Evolutionary conservation across 345 rosid species (phyloP).

Genomic region (Chamaenerion angustifolium): DNA sequence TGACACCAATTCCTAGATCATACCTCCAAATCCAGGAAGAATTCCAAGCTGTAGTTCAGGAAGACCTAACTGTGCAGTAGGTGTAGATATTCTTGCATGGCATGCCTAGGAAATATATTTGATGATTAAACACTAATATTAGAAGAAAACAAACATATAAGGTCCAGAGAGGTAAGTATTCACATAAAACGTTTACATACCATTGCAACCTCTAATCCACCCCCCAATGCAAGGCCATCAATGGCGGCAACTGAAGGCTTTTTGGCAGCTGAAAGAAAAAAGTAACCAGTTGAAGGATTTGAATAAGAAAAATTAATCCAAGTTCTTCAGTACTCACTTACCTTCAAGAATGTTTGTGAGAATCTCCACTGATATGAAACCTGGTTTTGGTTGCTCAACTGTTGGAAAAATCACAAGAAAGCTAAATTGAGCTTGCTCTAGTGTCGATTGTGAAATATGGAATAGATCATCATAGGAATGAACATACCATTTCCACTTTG

Average conservation of each 20-base stretch:
- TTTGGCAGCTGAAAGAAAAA: conserved; percentile 40
- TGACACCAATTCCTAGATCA: too few relatives aligned
- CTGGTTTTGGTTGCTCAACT: conserved; percentile 50
- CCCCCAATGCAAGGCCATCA: conserved; percentile 97
- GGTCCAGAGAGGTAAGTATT: background rate
- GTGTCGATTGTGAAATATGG: background rate
- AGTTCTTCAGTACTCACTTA: conserved; percentile 8
- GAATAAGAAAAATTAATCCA: conserved; percentile 9
- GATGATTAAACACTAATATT: background rate
- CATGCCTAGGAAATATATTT: conserved; percentile 40
- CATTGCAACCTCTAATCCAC: conserved; percentile 95
- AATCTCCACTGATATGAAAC: conserved; percentile 48
- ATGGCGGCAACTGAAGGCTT: conserved; percentile 98
- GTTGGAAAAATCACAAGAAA: conserved; percentile 5
- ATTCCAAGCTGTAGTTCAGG: conserved; percentile 96
- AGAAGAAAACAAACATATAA: background rate
- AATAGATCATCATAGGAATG: conserved; percentile 1
- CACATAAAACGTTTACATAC: conserved; percentile 14
- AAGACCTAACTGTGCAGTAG: conserved; percentile 71
- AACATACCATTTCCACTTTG: conserved; percentile 45
- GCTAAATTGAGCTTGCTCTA: background rate
- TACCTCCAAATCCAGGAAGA: conserved; percentile 99
- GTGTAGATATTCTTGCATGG: conserved; percentile 81
- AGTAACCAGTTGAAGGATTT: background rate
- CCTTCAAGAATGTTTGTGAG: conserved; percentile 69